Evolutionary conservation across 2,329 filamentous ascomycete species (phyloP), one percentile per base, ranked within the genome.

Genomic region (Colletotrichum scovillei): DNA sequence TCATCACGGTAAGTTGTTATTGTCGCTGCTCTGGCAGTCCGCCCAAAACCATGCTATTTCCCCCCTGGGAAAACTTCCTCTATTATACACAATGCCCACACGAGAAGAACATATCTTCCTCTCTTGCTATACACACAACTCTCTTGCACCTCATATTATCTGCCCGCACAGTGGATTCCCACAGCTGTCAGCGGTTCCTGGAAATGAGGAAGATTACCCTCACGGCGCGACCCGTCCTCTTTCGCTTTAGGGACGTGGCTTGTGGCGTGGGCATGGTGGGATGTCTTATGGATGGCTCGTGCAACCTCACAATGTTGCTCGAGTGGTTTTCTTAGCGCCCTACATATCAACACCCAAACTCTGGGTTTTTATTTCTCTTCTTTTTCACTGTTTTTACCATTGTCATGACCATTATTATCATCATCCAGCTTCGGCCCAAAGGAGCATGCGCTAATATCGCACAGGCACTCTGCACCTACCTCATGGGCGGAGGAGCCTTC

Each of bases 111-210:
- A 16, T 28, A 7, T 42, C 57, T 74, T 22, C 16, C 19, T 42
- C 57, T 74, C 24, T 52, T 66, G 55, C 52, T 56, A 56, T 53
- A 62, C 64, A 19, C 30, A 32, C 62, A 71, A 32, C 32, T 63
- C 30, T 26, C 69, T 30, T 74, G 69, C 78, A 82, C 85, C 88
- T 89, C 88, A 86, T 86, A 88, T 91, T 64, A 93, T 93, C 92
- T 94, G 92, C 92, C 92, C 92, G 92, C 89, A 90, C 92, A 93
- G 92, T 87, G 87, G 80, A 80, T 75, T 83, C 84, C 88, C 84
- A 89, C 92, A 90, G 87, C 92, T 94, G 92, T 92, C 42, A 88
- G 87, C 92, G 92, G 92, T 94, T 94, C 92, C 92, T 94, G 92
- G 86, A 93, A 91, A 84, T 87, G 92, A 94, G 92, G 92, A 88